Conservation (phyloP, 805 yeast species). For the Starmerella sp. region DNA sequence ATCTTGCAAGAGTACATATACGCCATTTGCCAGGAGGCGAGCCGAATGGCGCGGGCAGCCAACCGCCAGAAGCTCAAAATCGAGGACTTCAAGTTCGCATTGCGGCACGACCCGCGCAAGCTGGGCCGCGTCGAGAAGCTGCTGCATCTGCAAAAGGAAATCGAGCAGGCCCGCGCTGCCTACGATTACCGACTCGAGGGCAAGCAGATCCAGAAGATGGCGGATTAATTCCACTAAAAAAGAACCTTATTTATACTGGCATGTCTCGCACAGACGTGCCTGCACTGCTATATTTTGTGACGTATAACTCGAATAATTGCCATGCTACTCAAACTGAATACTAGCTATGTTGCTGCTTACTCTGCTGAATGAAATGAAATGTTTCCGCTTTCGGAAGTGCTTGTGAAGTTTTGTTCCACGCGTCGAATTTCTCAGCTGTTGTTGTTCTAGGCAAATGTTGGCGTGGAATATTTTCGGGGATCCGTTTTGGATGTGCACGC, state of each 20-base stretch:
- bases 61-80: constrained; percentile 52
- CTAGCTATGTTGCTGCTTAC: background rate
- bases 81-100: constrained; percentile 61
- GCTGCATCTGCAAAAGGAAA: constrained; percentile 46
- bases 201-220: constrained; percentile 27
- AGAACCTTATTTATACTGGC: background rate
- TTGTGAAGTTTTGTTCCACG: background rate
- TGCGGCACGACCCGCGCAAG: constrained; percentile 54
- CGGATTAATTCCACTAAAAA: constrained; percentile 15
- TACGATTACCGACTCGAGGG: constrained; percentile 48
- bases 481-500: constrained; percentile 75
- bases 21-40: constrained; percentile 48
- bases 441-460: background rate
- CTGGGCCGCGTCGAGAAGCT: constrained; percentile 61
- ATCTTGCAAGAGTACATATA: constrained; percentile 51
- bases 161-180: constrained; percentile 54
- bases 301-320: background rate
- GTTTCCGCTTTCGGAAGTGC: background rate
- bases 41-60: constrained; percentile 40
- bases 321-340: background rate
- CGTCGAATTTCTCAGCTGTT: background rate
- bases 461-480: constrained; percentile 46
- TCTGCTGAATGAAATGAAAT: background rate
- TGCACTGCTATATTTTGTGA: background rate
- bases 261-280: background rate